Percentiles rank a stretch among this genome's conserved stretches.
phyloP scores from a whole-genome alignment of 768 basidiomycete species.

The Mycena chlorophos region DNA sequence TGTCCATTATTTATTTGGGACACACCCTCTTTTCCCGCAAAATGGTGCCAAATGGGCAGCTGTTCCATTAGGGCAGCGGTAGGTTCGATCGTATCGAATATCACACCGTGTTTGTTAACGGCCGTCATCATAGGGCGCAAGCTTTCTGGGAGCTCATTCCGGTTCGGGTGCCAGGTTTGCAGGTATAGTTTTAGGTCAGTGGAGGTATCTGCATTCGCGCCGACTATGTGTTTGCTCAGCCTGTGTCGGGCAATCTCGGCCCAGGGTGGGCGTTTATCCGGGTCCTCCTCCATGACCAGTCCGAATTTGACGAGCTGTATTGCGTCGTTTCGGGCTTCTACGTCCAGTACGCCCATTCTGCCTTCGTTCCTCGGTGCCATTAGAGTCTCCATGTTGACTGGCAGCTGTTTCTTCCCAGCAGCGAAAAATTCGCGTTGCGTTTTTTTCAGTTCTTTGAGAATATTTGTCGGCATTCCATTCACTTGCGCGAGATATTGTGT shows the following conservation, averaged over 20 bases:
- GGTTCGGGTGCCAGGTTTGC: constrained; percentile 27
- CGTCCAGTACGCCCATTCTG: constrained; percentile 27
- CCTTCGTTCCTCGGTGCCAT: constrained; percentile 20
- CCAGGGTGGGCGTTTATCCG: constrained; percentile 27
- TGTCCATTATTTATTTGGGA: background rate
- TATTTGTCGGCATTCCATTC: constrained; percentile 36
- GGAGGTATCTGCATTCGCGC: background rate
- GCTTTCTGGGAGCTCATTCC: background rate
- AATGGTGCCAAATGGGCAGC: constrained; percentile 6
- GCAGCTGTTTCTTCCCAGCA: constrained; percentile 10
- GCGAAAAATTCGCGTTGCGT: constrained; percentile 31
- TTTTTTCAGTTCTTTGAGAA: constrained; percentile 24
- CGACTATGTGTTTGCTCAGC: constrained; percentile 7
- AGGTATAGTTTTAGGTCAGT: constrained; percentile 17
- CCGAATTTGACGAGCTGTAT: constrained; percentile 29
- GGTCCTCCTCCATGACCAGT: constrained; percentile 21
- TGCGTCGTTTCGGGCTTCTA: constrained; percentile 28
- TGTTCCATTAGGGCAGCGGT: background rate
- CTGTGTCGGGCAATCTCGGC: constrained; percentile 28
- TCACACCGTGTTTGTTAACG: background rate
- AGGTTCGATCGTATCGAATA: constrained; percentile 1
- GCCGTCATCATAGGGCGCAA: background rate
- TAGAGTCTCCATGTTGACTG: constrained; percentile 24
- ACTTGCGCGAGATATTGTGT: constrained; percentile 38
- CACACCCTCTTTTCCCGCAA: background rate